Conservation (phyloP, 2,329 filamentous ascomycete genomes). For the Diplodia scrobiculata region DNA sequence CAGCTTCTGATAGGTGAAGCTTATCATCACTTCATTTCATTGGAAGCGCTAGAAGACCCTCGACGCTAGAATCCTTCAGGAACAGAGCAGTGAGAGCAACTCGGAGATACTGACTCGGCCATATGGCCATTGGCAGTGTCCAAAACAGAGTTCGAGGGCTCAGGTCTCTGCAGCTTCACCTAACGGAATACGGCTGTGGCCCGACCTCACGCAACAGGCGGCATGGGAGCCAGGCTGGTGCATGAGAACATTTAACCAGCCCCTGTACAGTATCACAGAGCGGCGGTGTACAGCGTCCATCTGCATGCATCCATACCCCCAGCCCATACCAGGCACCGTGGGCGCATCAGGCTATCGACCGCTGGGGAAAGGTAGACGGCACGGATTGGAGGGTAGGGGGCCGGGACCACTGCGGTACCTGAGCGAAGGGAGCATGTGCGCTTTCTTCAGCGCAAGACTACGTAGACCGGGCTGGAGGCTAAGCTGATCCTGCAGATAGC, state of each 20-base stretch:
- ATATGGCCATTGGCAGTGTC: background rate
- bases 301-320: conserved; percentile 6
- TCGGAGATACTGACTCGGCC: conserved; percentile 1
- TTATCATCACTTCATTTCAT: background rate
- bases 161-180: conserved; percentile 5
- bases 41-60: background rate
- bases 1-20: background rate
- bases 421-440: conserved; percentile 3
- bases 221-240: background rate
- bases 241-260: background rate
- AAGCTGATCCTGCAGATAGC: conserved; percentile 7
- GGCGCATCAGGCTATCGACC: background rate
- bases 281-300: background rate
- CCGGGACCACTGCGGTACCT: conserved; percentile 3
- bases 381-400: background rate
- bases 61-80: background rate
- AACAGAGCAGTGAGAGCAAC: background rate
- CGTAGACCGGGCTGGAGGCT: background rate
- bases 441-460: conserved; percentile 4
- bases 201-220: conserved; percentile 1
- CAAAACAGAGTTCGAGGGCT: background rate
- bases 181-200: background rate
- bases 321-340: background rate
- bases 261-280: conserved; percentile 13
- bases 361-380: background rate